A percentile compares a stretch with the other conserved stretches of the same genome.
phyloP scores from a whole-genome alignment of 495 filamentous ascomycete species.

The Penicillium arizonense region DNA sequence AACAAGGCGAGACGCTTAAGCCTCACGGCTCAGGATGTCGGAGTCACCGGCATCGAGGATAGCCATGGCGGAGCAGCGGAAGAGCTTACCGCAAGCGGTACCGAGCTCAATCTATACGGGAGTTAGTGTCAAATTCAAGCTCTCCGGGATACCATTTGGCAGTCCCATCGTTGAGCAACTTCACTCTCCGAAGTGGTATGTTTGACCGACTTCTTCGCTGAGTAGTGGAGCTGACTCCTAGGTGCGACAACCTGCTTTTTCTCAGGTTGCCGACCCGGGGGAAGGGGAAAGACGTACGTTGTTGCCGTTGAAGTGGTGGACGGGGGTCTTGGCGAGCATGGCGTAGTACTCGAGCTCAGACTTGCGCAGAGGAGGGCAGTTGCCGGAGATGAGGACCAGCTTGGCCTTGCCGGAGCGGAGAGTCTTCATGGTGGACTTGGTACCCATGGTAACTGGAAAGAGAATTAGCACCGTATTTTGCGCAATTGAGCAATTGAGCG shows the following conservation, averaged over 20 bases:
- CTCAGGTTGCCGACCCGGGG: slow-evolving; percentile 4
- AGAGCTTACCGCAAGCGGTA: slow-evolving; percentile 89
- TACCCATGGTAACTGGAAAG: slow-evolving; percentile 70
- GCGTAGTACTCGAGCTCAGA: slow-evolving; percentile 90
- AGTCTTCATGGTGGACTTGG: slow-evolving; percentile 95
- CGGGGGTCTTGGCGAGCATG: slow-evolving; percentile 90
- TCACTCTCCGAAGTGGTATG: slow-evolving; percentile 60
- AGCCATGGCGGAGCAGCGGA: slow-evolving; percentile 86
- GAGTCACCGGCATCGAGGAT: slow-evolving; percentile 98
- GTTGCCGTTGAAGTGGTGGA: slow-evolving; percentile 97
- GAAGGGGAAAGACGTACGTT: slow-evolving; percentile 69
- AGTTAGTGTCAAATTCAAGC: slow-evolving; percentile 21
- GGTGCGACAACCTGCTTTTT: slow-evolving; percentile 13
- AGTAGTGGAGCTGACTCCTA: slow-evolving; percentile 31
- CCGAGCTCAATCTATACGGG: slow-evolving; percentile 86
- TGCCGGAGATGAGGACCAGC: slow-evolving; percentile 79
- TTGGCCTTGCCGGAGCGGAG: slow-evolving; percentile 69
- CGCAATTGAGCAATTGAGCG: slow-evolving; percentile 4
- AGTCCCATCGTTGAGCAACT: slow-evolving; percentile 48
- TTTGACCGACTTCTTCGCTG: slow-evolving; percentile 26
- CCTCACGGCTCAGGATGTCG: slow-evolving; percentile 68
- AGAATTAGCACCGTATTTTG: slow-evolving; percentile 5
- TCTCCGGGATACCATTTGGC: slow-evolving; percentile 25
- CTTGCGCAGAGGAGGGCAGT: slow-evolving; percentile 95
- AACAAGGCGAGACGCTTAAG: slow-evolving; percentile 14